Evolutionary conservation across 805 yeast genomes (phyloP), one percentile per base, ranked within the genome.

Genomic region (Geotrichum ghanense): DNA sequence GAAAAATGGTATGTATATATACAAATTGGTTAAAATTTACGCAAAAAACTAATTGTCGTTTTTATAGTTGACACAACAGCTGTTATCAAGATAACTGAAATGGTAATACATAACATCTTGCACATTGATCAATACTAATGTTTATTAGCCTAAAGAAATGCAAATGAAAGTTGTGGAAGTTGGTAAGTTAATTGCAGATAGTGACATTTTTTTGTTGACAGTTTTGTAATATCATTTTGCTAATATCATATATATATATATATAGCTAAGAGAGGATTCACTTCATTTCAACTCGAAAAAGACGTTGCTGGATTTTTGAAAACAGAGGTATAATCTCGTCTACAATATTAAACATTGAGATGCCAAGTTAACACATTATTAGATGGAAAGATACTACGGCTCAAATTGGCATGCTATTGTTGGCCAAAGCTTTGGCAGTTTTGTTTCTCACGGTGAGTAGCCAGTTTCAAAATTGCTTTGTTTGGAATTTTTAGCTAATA

Each of bases 331-430:
- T 6, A 19, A 6, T 31, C 5, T 12, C 16, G 10, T 6, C 37
- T 31, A n/a, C n/a, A n/a, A n/a, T n/a, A n/a, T n/a, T n/a, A n/a
- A n/a, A n/a, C n/a, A n/a, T n/a, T n/a, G n/a, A n/a, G n/a, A n/a
- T n/a, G n/a, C n/a, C 37, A 31, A n/a, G 4, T 6, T 31, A 31
- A 31, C 37, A 25, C 17, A 10, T 31, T 31, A 4, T n/a, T 39
- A 70, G 46, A 63, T 75, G 58, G 81, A 76, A 53, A 65, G 68
- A 26, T 57, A 67, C 37, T 74, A 68, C 51, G 77, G 78, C 0
- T 70, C 74, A 17, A 66, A 77, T 6, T 76, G 81, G 81, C 80
- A 76, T 55, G 76, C 75, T 14, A 67, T 76, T 35, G 81, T 74
- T 22, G 81, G 81, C 20, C 62, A 66, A 50, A 70, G 75, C 42